Conservation (phyloP, 768 basidiomycete genomes). For the Ramaria rubella region DNA sequence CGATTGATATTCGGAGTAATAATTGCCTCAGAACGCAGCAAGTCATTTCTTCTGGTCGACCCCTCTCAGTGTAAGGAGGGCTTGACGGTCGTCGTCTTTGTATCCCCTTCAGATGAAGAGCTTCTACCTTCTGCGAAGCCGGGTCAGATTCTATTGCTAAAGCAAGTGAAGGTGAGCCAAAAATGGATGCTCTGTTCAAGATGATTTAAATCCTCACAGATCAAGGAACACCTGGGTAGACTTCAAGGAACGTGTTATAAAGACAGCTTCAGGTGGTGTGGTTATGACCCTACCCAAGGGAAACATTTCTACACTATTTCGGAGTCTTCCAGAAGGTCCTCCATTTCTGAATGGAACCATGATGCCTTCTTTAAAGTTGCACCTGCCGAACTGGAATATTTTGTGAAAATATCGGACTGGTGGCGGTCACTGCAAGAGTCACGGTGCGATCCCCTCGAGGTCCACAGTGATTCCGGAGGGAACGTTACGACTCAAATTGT, state of each 20-base stretch:
- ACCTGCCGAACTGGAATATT: constrained; percentile 8
- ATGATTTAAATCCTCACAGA: neutral
- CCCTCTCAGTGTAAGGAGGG: neutral
- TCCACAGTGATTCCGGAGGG: neutral
- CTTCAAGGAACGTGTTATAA: constrained; percentile 7
- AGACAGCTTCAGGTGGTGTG: constrained; percentile 12
- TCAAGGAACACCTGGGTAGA: constrained; percentile 1
- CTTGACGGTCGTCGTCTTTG: neutral
- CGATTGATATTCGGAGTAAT: neutral
- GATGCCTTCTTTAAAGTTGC: neutral
- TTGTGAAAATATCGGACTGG: constrained; percentile 7
- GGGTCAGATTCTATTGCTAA: constrained; percentile 9
- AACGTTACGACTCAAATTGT: neutral
- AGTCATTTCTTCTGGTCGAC: constrained; percentile 5
- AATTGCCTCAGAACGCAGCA: neutral
- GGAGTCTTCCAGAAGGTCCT: neutral
- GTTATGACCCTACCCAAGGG: constrained; percentile 6
- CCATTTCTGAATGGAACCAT: neutral
- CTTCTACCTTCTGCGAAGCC: constrained; percentile 1
- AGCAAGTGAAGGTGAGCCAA: constrained; percentile 2
- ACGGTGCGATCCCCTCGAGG: no score
- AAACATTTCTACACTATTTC: constrained; percentile 9
- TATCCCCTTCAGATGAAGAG: neutral
- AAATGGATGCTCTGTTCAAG: neutral
- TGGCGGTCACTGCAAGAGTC: constrained; percentile 8